Evolutionary conservation across 305 asterid species (phyloP).

Genomic region (Fraxinus platypoda): DNA sequence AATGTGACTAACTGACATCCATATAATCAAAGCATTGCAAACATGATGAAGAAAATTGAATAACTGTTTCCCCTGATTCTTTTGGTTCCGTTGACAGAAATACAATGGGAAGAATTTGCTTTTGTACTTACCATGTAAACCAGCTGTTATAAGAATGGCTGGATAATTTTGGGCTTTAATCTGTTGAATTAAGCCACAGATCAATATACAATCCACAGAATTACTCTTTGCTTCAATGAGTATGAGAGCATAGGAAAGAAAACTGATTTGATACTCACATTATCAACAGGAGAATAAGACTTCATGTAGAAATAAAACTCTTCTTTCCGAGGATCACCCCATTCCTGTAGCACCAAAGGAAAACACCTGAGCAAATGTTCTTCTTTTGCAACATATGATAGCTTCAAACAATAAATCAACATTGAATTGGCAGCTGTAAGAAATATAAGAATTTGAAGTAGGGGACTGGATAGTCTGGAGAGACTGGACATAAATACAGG

Average conservation of each 20-base stretch:
- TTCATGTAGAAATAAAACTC: conserved; percentile 87
- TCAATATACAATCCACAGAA: neutral
- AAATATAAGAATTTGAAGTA: neutral
- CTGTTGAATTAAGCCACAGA: conserved; percentile 40
- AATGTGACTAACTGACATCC: neutral
- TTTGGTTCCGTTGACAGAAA: neutral
- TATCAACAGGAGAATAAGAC: conserved; percentile 94
- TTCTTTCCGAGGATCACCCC: conserved; percentile 98
- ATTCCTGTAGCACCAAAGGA: conserved; percentile 60
- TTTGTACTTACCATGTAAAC: conserved; percentile 71
- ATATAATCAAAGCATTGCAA: neutral
- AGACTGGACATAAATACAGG: neutral
- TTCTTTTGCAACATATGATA: neutral
- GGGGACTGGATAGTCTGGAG: neutral
- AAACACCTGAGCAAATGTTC: conserved; percentile 1
- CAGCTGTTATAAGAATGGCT: conserved; percentile 79
- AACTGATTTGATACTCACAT: conserved; percentile 46
- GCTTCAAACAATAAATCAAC: neutral
- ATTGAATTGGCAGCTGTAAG: neutral
- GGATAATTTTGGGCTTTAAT: conserved; percentile 75
- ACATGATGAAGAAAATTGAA: neutral
- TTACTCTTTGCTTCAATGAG: conserved; percentile 9
- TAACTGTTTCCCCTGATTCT: neutral
- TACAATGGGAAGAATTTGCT: conserved; percentile 18
- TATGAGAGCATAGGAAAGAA: conserved; percentile 14